Percentiles rank a stretch among this genome's conserved stretches.
Evolutionary conservation across 257 asterid species (phyloP).

Genomic region (Plantago elongata): DNA sequence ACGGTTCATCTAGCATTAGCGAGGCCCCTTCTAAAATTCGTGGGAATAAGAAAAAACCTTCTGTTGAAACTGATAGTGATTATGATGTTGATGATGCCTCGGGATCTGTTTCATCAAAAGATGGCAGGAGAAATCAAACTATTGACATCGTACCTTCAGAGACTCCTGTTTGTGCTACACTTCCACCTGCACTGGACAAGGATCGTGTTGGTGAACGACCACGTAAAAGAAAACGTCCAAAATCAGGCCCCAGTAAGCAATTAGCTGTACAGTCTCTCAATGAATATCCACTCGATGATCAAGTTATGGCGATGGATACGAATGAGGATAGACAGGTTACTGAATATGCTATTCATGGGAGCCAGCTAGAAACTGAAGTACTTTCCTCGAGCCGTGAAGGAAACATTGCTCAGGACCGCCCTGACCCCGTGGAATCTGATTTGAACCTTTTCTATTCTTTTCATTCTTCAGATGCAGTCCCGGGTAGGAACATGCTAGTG

Average conservation of each 20-base stretch:
- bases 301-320: slow-evolving; percentile 28
- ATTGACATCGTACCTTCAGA: slow-evolving; percentile 7
- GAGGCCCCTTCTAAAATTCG: slow-evolving; percentile 45
- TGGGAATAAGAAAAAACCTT: slow-evolving; percentile 44
- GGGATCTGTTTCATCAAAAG: slow-evolving; percentile 56
- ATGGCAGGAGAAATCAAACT: slow-evolving; percentile 12
- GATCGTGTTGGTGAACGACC: slow-evolving; percentile 29
- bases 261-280: slow-evolving; percentile 27
- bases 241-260: slow-evolving; percentile 26
- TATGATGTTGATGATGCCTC: slow-evolving; percentile 64
- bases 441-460: slow-evolving; percentile 25
- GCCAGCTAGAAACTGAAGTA: slow-evolving; percentile 22
- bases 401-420: slow-evolving; percentile 23
- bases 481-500: slow-evolving; percentile 9
- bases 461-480: slow-evolving; percentile 32
- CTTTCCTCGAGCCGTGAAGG: slow-evolving; percentile 23
- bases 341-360: slow-evolving; percentile 27
- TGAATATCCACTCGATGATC: slow-evolving; percentile 30
- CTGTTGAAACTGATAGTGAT: slow-evolving; percentile 59
- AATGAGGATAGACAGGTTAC: slow-evolving; percentile 20
- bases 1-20: slow-evolving; percentile 62
- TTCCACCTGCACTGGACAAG: slow-evolving; percentile 29
- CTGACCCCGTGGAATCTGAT: slow-evolving; percentile 29
- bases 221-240: slow-evolving; percentile 30
- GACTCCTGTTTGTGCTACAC: slow-evolving; percentile 16